A percentile compares a stretch with the other conserved stretches of the same genome.
These are phyloP conservation scores for Dictyostelium intermedium DNA, from an alignment of 78 protist species.

Conservation along the genomic window DNA sequence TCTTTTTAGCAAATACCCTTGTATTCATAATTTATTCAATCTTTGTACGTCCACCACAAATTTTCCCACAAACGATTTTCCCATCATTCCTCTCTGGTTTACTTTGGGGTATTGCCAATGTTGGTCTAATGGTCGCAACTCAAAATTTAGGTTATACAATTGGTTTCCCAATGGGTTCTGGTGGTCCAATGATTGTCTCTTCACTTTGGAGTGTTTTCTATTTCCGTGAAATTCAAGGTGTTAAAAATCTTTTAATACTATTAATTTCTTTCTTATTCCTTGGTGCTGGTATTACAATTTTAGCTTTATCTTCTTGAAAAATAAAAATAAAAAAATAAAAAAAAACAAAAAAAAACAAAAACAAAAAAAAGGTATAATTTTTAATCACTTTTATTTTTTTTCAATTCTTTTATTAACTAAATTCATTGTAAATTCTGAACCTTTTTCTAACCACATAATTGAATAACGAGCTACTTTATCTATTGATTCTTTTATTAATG, in stretches of 20 bases:
- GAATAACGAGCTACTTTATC: slow-evolving; percentile 20
- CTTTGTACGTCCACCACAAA: slow-evolving; percentile 67
- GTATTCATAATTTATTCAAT: slow-evolving; percentile 81
- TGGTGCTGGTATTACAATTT: slow-evolving; percentile 69
- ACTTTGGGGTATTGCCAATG: slow-evolving; percentile 87
- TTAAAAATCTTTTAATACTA: slow-evolving; percentile 76
- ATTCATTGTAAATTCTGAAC: slow-evolving; percentile 28
- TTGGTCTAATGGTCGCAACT: slow-evolving; percentile 80
- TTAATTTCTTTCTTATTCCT: slow-evolving; percentile 52
- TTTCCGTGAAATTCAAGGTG: slow-evolving; percentile 90
- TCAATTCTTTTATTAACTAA: neutral
- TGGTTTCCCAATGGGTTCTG: slow-evolving; percentile 86
- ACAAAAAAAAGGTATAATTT: neutral
- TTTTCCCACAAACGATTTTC: slow-evolving; percentile 75
- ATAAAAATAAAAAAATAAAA: neutral
- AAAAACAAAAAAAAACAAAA: neutral
- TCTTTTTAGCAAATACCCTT: slow-evolving; percentile 81
- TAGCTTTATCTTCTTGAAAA: slow-evolving; percentile 17
- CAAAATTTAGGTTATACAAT: slow-evolving; percentile 66
- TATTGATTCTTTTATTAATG: neutral
- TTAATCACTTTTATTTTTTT: neutral
- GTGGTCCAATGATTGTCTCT: slow-evolving; percentile 88
- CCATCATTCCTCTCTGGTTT: slow-evolving; percentile 89
- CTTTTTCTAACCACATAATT: slow-evolving; percentile 49
- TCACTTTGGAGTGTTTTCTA: slow-evolving; percentile 81